Evolutionary conservation across 2,329 filamentous ascomycete genomes (phyloP), one percentile per base, ranked within the genome.

Genomic region (Ceratocystis diversiconidia): DNA sequence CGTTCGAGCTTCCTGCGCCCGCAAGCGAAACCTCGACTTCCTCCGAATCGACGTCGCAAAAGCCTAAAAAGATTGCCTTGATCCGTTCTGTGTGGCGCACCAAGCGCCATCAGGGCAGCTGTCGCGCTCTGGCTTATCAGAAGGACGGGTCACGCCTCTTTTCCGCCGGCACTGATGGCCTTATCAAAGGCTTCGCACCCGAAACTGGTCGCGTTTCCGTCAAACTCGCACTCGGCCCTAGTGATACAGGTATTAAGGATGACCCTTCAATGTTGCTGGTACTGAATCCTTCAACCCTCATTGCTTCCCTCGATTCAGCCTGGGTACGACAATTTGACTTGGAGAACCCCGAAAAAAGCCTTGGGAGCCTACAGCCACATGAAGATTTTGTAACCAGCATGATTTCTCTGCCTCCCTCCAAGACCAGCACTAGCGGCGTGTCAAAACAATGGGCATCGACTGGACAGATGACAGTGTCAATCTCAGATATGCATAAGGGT

Each of bases 361-460:
- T 57, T 1, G 60, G 61, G 28, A 52, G 59, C 8, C 87, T 92
- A 73, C 85, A 85, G 69, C 92, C 92, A 0, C 94, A 99, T 76
- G 85, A 89, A 71, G 92, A 97, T 77, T 96, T 96, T 75, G 84
- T 99, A 65, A 94, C 92, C 41, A 92, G 89, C 62, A 80, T 99
- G 57, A 88, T 89, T 0, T 86, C 92, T 0, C 82, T 99, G 0
- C 91, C 92, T 0, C 82, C 92, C 0, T 87, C 88, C 1, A 82
- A 86, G 36, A 84, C 88, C 65, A 94, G 88, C 74, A 96, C 90
- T 0, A 92, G 88, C 19, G 92, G 92, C 4, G 92, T 89, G 73
- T 85, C 89, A 71, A 96, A 96, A 76, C 92, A 97, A 76, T 99
- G 91, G 88, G 83, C 96, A 63, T 94, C 88, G 46, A 96, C 92